phyloP scores from a whole-genome alignment of 2,329 filamentous ascomycete species.

The Ciborinia camelliae region DNA sequence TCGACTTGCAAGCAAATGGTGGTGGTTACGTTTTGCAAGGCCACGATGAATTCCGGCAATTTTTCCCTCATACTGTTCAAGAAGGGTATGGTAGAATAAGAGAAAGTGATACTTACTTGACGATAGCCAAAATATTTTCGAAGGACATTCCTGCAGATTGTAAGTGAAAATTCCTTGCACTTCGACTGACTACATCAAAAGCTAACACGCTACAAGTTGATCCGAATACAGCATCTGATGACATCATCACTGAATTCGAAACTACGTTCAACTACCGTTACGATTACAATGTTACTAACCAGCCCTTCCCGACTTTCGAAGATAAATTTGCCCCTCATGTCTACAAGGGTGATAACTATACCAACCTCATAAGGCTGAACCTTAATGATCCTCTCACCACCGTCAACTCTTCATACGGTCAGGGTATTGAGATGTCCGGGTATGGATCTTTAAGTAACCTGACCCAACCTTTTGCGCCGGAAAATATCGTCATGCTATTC shows the following conservation, averaged over 20 bases:
- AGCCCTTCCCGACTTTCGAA: conserved; percentile 29
- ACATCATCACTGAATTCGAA: conserved; percentile 26
- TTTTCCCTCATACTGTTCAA: conserved; percentile 37
- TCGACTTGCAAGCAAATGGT: conserved; percentile 60
- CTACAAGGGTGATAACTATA: conserved; percentile 29
- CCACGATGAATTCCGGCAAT: conserved; percentile 47
- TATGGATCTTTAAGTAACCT: conserved; percentile 35
- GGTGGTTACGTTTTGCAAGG: conserved; percentile 52
- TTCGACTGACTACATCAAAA: background rate
- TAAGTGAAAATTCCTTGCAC: background rate
- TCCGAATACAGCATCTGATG: conserved; percentile 27
- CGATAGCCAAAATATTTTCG: conserved; percentile 28
- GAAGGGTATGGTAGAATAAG: conserved; percentile 31
- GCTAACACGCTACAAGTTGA: conserved; percentile 23
- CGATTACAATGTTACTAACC: conserved; percentile 31
- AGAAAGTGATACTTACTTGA: conserved; percentile 28
- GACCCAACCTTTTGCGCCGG: conserved; percentile 40
- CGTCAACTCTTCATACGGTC: conserved; percentile 27
- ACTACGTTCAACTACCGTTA: conserved; percentile 33
- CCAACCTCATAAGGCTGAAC: conserved; percentile 32
- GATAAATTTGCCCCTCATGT: conserved; percentile 32
- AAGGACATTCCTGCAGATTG: conserved; percentile 27
- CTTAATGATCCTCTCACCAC: conserved; percentile 31
- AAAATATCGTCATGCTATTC: conserved; percentile 42
- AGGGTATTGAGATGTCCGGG: conserved; percentile 37